A percentile compares a stretch with the other conserved stretches of the same genome.
Conservation (phyloP, 176 grass and related monocot species). For the Alloteropsis semialata region DNA sequence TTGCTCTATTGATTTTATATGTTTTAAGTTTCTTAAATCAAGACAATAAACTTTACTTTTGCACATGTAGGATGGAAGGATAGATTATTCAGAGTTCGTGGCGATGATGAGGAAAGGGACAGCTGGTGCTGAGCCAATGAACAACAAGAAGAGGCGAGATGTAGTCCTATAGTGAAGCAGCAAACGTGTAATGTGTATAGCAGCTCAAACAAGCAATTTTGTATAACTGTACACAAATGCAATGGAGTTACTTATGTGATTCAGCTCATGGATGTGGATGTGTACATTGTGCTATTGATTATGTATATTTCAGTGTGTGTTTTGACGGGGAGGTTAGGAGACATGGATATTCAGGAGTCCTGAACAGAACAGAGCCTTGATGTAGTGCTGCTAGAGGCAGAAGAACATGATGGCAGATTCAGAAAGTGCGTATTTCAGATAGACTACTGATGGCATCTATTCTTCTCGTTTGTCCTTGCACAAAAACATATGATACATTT, state of each 20-base stretch:
- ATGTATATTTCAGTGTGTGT: not conserved
- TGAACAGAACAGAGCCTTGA: not conserved
- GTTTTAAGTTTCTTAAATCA: too few species aligned
- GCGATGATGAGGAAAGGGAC: constrained; percentile 90
- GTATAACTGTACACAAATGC: not conserved
- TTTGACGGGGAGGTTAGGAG: too few species aligned
- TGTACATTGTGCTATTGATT: constrained; percentile 19
- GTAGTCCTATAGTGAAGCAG: constrained; percentile 56
- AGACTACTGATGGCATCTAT: not conserved
- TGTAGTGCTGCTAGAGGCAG: not conserved
- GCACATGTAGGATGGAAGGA: constrained; percentile 67
- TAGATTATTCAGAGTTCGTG: constrained; percentile 77
- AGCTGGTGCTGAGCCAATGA: constrained; percentile 56
- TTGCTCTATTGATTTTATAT: too few species aligned
- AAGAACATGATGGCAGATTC: not conserved
- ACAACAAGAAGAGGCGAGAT: constrained; percentile 80
- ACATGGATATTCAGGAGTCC: not conserved
- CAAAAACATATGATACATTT: not conserved
- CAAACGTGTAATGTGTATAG: not conserved
- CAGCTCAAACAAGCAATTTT: constrained; percentile 21
- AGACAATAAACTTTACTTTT: too few species aligned
- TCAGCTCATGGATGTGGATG: not conserved
- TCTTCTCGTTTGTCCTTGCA: not conserved
- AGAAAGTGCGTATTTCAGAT: not conserved
- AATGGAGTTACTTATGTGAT: not conserved